Base-by-base conservation (phyloP, 2,329 filamentous ascomycete genomes). In the Neodidymelliopsis sp. region DNA sequence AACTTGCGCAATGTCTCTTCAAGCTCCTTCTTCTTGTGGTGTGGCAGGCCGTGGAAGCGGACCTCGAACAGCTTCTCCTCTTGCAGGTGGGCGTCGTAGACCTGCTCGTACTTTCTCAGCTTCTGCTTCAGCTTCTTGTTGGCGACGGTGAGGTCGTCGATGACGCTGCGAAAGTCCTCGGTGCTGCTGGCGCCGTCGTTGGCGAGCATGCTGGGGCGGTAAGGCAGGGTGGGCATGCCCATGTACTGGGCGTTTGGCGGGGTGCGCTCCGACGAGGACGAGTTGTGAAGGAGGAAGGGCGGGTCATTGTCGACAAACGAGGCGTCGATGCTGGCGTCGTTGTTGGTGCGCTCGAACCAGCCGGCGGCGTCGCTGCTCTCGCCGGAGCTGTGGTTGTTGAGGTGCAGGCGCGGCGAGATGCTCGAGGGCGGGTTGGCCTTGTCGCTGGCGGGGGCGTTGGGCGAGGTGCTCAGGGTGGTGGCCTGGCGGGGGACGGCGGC, bases 11-110 rank as follows among this genome's bases (percentile, higher is more conserved):
- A 73, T 0, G 86, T 84, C 6, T 86, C 82, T 65, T 95, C 90
- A 15, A 95, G 72, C 56, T 94, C 89, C 48, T 85, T 80, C 71
- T 88, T 91, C 74, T 91, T 92, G 38, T 83, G 80, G 35, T 84
- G 79, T 0, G 88, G 82, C 29, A 95, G 72, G 0, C 87, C 85
- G 60, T 94, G 89, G 22, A 92, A 82, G 59, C 89, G 87, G 53
- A 96, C 84, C 67, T 95, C 91, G 60, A 96, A 93, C 0, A 95
- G 73, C 65, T 89, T 91, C 22, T 95, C 89, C 35, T 86, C 84
- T 24, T 86, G 82, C 38, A 92, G 73, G 55, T 87, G 82, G 30
- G 86, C 80, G 13, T 85, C 84, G 2, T 87, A 84, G 19, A 83
- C 74, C 54, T 84, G 85, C 68, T 89, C 87, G 54, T 89, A 89